These are phyloP conservation scores for Ustilago xerochloae DNA, from an alignment of 1,284 basidiomycete species.

Conservation along the genomic window DNA sequence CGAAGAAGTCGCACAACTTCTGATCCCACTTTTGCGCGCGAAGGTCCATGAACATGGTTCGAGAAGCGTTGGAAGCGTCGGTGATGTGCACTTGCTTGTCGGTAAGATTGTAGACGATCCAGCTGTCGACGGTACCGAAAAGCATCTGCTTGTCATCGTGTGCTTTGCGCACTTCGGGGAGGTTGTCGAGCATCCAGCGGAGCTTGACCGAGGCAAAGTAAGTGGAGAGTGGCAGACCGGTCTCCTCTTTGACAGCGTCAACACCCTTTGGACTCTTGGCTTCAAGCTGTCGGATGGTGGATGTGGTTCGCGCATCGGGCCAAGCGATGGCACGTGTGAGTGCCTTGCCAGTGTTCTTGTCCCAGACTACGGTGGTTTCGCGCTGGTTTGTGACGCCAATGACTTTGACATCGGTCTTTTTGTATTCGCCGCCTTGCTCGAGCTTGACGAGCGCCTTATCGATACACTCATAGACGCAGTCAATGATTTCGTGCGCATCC, in stretches of 20 bases:
- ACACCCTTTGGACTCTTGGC: constrained; percentile 81
- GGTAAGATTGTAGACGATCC: constrained; percentile 91
- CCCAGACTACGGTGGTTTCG: constrained; percentile 96
- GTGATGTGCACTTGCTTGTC: constrained; percentile 88
- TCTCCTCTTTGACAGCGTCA: constrained; percentile 72
- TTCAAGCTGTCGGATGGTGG: constrained; percentile 81
- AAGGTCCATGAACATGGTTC: constrained; percentile 90
- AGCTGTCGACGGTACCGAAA: constrained; percentile 96
- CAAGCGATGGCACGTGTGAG: constrained; percentile 90
- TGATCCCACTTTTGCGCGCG: constrained; percentile 84
- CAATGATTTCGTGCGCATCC: constrained; percentile 84
- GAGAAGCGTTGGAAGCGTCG: constrained; percentile 96
- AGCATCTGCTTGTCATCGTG: constrained; percentile 84
- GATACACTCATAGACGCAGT: constrained; percentile 82
- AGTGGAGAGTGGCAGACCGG: constrained; percentile 71
- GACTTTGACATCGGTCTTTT: constrained; percentile 83
- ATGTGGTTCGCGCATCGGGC: constrained; percentile 91
- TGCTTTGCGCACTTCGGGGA: constrained; percentile 81
- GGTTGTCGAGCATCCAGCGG: constrained; percentile 94
- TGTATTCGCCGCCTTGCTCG: constrained; percentile 78
- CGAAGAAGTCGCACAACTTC: constrained; percentile 87
- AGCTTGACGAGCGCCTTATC: constrained; percentile 78
- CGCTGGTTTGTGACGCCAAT: constrained; percentile 98
- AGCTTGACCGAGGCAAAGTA: constrained; percentile 97
- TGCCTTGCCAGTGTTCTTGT: constrained; percentile 85